A percentile compares a stretch with the other conserved stretches of the same genome.
These are phyloP conservation scores for Diaporthe citrichinensis DNA, from an alignment of 2,329 filamentous ascomycete species.

Conservation along the genomic window DNA sequence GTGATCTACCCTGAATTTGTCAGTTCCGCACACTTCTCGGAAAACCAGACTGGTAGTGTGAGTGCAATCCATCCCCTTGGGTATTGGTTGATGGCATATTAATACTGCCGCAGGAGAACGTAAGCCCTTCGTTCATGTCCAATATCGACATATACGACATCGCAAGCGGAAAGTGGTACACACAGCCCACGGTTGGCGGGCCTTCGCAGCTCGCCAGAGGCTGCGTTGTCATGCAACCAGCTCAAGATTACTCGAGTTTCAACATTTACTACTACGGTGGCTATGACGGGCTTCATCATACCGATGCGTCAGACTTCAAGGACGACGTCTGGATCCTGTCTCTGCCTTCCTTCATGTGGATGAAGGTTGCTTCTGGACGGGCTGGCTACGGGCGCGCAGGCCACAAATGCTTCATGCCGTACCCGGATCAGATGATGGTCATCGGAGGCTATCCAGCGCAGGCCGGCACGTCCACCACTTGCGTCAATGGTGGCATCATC, in stretches of 20 bases:
- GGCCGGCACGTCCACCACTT: slow-evolving; percentile 51
- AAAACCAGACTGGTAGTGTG: slow-evolving; percentile 57
- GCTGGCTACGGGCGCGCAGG: slow-evolving; percentile 73
- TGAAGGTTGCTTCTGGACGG: slow-evolving; percentile 62
- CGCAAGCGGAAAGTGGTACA: slow-evolving; percentile 75
- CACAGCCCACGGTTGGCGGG: slow-evolving; percentile 75
- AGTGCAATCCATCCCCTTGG: slow-evolving; percentile 41
- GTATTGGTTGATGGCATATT: slow-evolving; percentile 39
- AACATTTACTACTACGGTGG: slow-evolving; percentile 91
- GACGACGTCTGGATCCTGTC: slow-evolving; percentile 87
- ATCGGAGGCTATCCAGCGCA: slow-evolving; percentile 74
- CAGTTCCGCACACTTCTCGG: slow-evolving; percentile 46
- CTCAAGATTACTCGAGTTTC: slow-evolving; percentile 79
- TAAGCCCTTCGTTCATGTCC: slow-evolving; percentile 79
- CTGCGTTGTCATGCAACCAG: slow-evolving; percentile 81
- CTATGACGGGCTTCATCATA: slow-evolving; percentile 67
- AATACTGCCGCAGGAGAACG: slow-evolving; percentile 61
- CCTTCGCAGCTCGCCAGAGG: slow-evolving; percentile 72
- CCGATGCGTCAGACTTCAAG: slow-evolving; percentile 53
- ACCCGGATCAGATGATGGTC: slow-evolving; percentile 85
- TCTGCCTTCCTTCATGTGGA: slow-evolving; percentile 86
- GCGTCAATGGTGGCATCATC: slow-evolving; percentile 67
- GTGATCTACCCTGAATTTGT: slow-evolving; percentile 72
- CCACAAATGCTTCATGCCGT: slow-evolving; percentile 81
- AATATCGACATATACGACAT: slow-evolving; percentile 85